Evolutionary conservation across 192 early-diverging fungal genomes (phyloP).

Genomic region (Backusella parvicylindrica): DNA sequence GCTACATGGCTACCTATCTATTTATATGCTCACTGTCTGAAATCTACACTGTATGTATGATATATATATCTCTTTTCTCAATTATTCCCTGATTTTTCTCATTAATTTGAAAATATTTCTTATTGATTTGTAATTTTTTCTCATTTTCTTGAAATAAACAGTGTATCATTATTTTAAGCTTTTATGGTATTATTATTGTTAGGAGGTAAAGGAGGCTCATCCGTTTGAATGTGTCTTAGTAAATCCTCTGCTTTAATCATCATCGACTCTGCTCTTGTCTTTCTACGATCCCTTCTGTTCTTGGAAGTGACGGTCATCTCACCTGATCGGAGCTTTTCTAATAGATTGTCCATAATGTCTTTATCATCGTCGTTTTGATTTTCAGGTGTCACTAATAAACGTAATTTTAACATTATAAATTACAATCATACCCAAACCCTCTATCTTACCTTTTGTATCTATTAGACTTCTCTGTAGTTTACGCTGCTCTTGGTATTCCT

Average conservation of each 20-base stretch:
- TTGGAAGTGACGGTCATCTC: conserved; percentile 48
- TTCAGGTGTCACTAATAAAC: conserved; percentile 27
- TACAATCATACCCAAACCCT: background rate
- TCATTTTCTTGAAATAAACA: no score
- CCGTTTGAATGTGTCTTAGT: conserved; percentile 39
- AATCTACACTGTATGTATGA: no score
- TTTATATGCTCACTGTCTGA: no score
- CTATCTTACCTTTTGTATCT: conserved; percentile 10
- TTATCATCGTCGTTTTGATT: conserved; percentile 52
- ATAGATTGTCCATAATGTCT: conserved; percentile 72
- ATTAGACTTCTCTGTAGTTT: conserved; percentile 1
- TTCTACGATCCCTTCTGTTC: conserved; percentile 29
- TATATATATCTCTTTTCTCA: no score
- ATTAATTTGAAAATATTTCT: no score
- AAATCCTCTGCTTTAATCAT: conserved; percentile 39
- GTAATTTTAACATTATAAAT: conserved; percentile 2
- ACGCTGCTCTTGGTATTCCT: conserved; percentile 22
- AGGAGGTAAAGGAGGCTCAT: conserved; percentile 18
- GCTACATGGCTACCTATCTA: no score
- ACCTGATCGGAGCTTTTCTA: conserved; percentile 66
- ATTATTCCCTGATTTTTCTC: no score
- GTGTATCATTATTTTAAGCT: background rate
- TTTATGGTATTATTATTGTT: background rate
- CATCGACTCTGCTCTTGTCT: conserved; percentile 27
- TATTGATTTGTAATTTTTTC: no score